Percentiles rank a stretch among this genome's conserved stretches.
These are phyloP conservation scores for Lecanicillium sp. DNA, from an alignment of 2,329 filamentous ascomycete genomes.

Conservation along the genomic window DNA sequence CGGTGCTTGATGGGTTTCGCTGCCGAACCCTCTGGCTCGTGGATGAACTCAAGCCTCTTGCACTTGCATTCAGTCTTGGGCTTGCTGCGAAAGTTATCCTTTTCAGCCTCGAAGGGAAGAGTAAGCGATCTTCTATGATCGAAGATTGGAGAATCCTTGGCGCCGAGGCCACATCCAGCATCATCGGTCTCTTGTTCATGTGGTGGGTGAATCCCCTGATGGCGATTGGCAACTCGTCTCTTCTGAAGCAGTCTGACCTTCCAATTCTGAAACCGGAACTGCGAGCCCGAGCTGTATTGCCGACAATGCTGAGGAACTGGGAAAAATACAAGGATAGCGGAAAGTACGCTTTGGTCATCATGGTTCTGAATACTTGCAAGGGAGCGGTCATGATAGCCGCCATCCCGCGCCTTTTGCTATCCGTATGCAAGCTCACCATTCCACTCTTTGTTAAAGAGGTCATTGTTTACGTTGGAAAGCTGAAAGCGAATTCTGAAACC, in stretches of 20 bases:
- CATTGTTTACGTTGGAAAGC: not conserved
- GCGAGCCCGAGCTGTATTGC: conserved; percentile 5
- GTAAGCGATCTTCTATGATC: conserved; percentile 16
- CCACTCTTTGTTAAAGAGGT: not conserved
- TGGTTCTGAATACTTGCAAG: not conserved
- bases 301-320: not conserved
- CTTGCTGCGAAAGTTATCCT: conserved; percentile 24
- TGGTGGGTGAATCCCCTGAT: conserved; percentile 21
- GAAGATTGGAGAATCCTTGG: conserved; percentile 18
- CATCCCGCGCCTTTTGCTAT: not conserved
- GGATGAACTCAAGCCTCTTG: conserved; percentile 13
- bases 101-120: conserved; percentile 16
- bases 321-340: not conserved
- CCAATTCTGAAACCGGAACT: conserved; percentile 8
- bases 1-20: conserved; percentile 33
- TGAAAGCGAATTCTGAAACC: not conserved
- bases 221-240: conserved; percentile 10
- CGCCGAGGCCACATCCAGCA: conserved; percentile 26
- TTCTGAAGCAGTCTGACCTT: conserved; percentile 1
- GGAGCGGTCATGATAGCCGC: not conserved
- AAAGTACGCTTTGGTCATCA: not conserved
- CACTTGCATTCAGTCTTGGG: conserved; percentile 23
- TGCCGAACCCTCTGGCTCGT: conserved; percentile 33
- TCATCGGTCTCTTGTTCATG: conserved; percentile 17
- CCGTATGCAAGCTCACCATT: not conserved